These are phyloP conservation scores for Phytopythium boreale DNA, from an alignment of 352 stramenopile genomes.

Conservation along the genomic window DNA sequence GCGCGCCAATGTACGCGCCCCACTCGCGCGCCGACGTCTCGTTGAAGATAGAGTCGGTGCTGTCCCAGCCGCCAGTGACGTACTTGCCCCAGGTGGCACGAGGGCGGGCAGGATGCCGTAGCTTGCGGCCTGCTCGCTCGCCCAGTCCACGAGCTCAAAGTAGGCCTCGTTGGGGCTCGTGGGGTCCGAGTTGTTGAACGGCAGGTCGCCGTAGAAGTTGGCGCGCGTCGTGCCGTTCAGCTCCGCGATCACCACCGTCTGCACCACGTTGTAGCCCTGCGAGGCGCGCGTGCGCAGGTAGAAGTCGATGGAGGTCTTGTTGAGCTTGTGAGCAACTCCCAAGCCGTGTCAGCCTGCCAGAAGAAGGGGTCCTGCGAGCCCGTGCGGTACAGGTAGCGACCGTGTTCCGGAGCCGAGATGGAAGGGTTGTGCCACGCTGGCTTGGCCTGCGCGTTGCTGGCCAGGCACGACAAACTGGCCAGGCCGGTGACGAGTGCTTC, in stretches of 20 bases:
- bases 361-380: slow-evolving; percentile 18
- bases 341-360: slow-evolving; percentile 24
- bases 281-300: slow-evolving; percentile 23
- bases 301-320: slow-evolving; percentile 28
- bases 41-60: slow-evolving; percentile 5
- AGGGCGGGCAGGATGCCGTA: slow-evolving; percentile 19
- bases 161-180: slow-evolving; percentile 18
- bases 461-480: not conserved
- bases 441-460: not conserved
- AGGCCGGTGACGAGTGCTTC: not conserved
- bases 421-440: slow-evolving; percentile 18
- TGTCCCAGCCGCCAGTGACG: slow-evolving; percentile 13
- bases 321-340: slow-evolving; percentile 21
- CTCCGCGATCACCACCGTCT: slow-evolving; percentile 25
- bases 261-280: slow-evolving; percentile 23
- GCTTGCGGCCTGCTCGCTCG: slow-evolving; percentile 16
- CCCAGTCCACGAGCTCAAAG: slow-evolving; percentile 23
- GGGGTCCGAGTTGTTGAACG: slow-evolving; percentile 23
- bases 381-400: slow-evolving; percentile 17
- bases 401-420: slow-evolving; percentile 13
- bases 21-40: slow-evolving; percentile 4
- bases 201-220: slow-evolving; percentile 26
- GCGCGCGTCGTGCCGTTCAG: slow-evolving; percentile 18
- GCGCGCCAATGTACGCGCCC: slow-evolving; percentile 11
- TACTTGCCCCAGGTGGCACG: slow-evolving; percentile 17